Conservation (phyloP, 2,329 filamentous ascomycete species). For the Claviceps sp. region DNA sequence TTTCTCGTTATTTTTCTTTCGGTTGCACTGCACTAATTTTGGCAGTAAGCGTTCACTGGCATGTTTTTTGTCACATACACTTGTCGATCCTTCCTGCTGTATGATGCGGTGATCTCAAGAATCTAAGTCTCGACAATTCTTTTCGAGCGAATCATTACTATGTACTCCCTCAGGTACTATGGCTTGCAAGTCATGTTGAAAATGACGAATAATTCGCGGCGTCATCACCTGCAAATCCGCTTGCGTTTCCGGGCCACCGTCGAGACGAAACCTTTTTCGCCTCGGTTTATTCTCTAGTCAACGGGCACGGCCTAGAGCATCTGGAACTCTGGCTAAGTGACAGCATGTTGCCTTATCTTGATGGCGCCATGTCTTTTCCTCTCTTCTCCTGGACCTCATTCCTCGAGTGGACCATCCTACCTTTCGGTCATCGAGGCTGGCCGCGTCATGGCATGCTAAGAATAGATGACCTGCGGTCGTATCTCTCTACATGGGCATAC, state of each 20-base stretch:
- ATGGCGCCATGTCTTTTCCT: background rate
- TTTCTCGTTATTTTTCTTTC: background rate
- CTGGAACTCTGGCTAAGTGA: background rate
- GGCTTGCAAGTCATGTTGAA: background rate
- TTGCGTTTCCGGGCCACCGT: background rate
- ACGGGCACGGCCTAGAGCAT: background rate
- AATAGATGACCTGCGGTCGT: slow-evolving; percentile 16
- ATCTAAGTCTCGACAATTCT: background rate
- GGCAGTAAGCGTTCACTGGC: background rate
- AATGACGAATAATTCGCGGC: background rate
- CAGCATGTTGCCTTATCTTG: background rate
- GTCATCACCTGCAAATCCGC: background rate
- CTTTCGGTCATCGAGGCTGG: background rate
- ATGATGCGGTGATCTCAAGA: background rate
- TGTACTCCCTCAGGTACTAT: background rate
- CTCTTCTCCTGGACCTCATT: background rate
- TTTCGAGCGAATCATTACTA: background rate
- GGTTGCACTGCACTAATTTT: background rate
- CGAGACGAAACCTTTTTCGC: background rate
- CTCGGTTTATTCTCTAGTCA: background rate
- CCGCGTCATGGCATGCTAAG: slow-evolving; percentile 6
- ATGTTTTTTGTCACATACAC: background rate
- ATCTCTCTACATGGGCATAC: slow-evolving; percentile 17
- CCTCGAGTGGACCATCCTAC: background rate
- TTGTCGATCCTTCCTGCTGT: background rate